Conservation (phyloP, 345 rosid species). For the Hypericum androsaemum region DNA sequence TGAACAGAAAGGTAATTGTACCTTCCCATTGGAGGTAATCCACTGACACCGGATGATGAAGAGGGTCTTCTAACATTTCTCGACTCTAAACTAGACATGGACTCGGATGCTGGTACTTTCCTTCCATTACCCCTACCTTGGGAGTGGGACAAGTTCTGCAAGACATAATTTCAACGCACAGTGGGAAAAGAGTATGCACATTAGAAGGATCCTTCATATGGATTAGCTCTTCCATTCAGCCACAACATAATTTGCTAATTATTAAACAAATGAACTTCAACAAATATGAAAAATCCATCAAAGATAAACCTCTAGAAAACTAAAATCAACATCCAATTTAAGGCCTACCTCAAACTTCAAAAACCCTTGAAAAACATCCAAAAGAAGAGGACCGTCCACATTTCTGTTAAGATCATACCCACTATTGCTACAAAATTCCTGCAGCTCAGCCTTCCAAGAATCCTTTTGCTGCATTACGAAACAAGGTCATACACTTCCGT, state of each 20-base stretch:
- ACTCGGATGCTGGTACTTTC: constrained; percentile 53
- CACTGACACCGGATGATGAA: constrained; percentile 72
- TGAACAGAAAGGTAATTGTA: constrained; percentile 15
- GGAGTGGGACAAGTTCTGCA: constrained; percentile 59
- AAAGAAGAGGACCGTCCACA: constrained; percentile 77
- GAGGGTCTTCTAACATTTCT: constrained; percentile 58
- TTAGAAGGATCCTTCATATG: too few relatives aligned
- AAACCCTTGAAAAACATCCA: constrained; percentile 90
- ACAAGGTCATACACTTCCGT: constrained; percentile 3
- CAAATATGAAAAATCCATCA: too few relatives aligned
- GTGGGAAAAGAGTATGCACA: too few relatives aligned
- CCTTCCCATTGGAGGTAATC: constrained; percentile 90
- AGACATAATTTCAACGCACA: too few relatives aligned
- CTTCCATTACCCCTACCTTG: constrained; percentile 54
- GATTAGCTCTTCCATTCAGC: too few relatives aligned
- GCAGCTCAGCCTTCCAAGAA: constrained; percentile 77
- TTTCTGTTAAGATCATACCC: constrained; percentile 79
- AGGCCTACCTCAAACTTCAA: constrained; percentile 64
- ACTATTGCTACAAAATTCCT: constrained; percentile 68
- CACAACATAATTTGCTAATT: too few relatives aligned
- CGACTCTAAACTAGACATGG: constrained; percentile 44
- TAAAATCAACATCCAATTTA: background rate
- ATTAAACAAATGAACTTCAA: too few relatives aligned
- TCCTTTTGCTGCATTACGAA: constrained; percentile 63
- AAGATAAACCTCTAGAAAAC: too few relatives aligned